phyloP scores from a whole-genome alignment of 495 filamentous ascomycete genomes.

The Hyaloscypha variabilis region DNA sequence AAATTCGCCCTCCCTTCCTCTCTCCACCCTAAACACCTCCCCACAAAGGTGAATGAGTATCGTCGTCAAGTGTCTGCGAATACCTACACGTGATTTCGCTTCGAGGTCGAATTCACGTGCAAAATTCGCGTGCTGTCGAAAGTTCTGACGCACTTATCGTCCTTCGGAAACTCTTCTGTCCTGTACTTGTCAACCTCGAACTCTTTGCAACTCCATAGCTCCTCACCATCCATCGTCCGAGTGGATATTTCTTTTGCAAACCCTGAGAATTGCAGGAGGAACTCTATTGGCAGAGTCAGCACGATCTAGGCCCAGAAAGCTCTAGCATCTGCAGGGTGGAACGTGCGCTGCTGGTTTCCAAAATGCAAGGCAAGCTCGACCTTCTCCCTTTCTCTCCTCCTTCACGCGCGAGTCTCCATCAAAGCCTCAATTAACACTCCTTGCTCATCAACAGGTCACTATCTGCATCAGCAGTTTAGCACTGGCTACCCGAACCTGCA shows the following conservation, averaged over 20 bases:
- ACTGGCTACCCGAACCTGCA: not conserved
- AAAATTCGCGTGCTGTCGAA: not conserved
- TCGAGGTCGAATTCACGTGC: not conserved
- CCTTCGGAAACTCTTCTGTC: not conserved
- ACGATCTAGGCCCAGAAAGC: not conserved
- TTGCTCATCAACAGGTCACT: slow-evolving; percentile 22
- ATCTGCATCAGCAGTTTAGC: not conserved
- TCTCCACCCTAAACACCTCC: not conserved
- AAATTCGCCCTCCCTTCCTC: slow-evolving; percentile 8
- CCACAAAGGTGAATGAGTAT: not conserved
- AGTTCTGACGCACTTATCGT: not conserved
- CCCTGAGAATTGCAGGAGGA: not conserved
- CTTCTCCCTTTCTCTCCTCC: slow-evolving; percentile 8
- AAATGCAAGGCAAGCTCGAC: slow-evolving; percentile 16
- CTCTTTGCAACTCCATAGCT: not conserved
- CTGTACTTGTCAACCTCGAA: not conserved
- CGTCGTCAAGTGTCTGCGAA: not conserved
- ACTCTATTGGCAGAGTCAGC: not conserved
- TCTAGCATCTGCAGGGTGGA: not conserved
- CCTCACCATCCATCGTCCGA: not conserved
- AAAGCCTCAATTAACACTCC: slow-evolving; percentile 32
- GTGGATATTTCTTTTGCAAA: not conserved
- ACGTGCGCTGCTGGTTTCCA: not conserved
- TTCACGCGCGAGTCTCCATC: not conserved
- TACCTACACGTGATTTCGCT: not conserved